Evolutionary conservation across 352 stramenopile species (phyloP).

Genomic region (Globisporangium spinosum): DNA sequence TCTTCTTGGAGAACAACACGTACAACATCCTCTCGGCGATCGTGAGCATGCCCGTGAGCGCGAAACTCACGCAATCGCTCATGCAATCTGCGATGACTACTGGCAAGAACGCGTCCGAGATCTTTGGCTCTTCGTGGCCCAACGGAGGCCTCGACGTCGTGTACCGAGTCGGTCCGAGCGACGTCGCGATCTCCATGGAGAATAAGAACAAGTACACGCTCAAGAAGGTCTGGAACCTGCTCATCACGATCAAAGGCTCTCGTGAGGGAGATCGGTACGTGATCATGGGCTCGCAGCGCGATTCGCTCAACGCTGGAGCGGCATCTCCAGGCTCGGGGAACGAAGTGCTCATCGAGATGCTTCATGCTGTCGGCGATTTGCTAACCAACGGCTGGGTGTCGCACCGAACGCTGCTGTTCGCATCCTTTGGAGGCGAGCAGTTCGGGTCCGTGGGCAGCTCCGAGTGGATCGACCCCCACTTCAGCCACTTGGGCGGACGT

Average conservation of each 20-base stretch:
- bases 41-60: slow-evolving; percentile 71
- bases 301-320: slow-evolving; percentile 65
- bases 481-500: slow-evolving; percentile 53
- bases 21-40: slow-evolving; percentile 76
- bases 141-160: slow-evolving; percentile 26
- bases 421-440: slow-evolving; percentile 75
- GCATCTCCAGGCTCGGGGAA: slow-evolving; percentile 68
- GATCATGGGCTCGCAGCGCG: slow-evolving; percentile 62
- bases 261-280: slow-evolving; percentile 77
- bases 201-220: slow-evolving; percentile 69
- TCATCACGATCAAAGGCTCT: slow-evolving; percentile 67
- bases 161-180: slow-evolving; percentile 32
- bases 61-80: slow-evolving; percentile 47
- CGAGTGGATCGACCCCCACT: slow-evolving; percentile 80
- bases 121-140: slow-evolving; percentile 40
- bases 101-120: slow-evolving; percentile 29
- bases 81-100: slow-evolving; percentile 24
- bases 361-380: slow-evolving; percentile 54
- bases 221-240: slow-evolving; percentile 77
- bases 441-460: slow-evolving; percentile 77
- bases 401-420: slow-evolving; percentile 74
- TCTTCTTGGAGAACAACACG: slow-evolving; percentile 80
- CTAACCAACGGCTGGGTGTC: slow-evolving; percentile 68
- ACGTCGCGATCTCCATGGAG: slow-evolving; percentile 36
- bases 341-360: slow-evolving; percentile 71